A percentile compares a stretch with the other conserved stretches of the same genome.
Evolutionary conservation across 164 flowering plant genomes (phyloP).

Genomic region (Vitis vinifera): ASM3070453v1 NC_081808.1:17406001-17406500

Average conservation of each 20-base stretch:
- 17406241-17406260: conserved; percentile 3
- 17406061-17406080: conserved; percentile 87
- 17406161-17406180: conserved; percentile 91
- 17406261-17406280: conserved; percentile 86
- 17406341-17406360: conserved; percentile 97
- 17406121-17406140: conserved; percentile 97
- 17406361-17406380: conserved; percentile 66
- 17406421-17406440: conserved; percentile 75
- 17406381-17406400: conserved; percentile 78
- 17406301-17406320: conserved; percentile 83
- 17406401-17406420: conserved; percentile 78
- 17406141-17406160: conserved; percentile 96
- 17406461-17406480: no score
- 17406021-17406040: conserved; percentile 83
- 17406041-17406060: conserved; percentile 84
- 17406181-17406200: conserved; percentile 52
- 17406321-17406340: conserved; percentile 90
- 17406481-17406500: no score
- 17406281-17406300: conserved; percentile 94
- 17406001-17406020: conserved; percentile 87
- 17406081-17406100: conserved; percentile 97
- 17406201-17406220: neutral
- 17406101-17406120: conserved; percentile 93
- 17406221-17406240: neutral
- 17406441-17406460: no score